These are phyloP conservation scores for Eragrostis nindensis DNA, from an alignment of 176 grass and related monocot species.

Conservation along the genomic window DNA sequence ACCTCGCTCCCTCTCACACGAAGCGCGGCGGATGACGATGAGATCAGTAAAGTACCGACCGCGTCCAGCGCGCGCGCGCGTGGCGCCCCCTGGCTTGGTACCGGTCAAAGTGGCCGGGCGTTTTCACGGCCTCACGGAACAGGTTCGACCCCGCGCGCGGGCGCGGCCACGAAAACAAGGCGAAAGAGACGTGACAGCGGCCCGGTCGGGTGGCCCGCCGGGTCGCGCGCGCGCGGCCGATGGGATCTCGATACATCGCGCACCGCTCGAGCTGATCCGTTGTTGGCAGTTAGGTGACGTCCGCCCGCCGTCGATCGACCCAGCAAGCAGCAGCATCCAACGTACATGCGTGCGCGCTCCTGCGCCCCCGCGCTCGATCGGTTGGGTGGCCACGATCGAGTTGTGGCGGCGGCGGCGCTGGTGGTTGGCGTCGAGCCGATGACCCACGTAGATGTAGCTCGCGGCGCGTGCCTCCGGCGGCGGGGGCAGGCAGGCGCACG, in stretches of 20 bases:
- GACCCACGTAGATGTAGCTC: not conserved
- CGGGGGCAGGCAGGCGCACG: slow-evolving; percentile 10
- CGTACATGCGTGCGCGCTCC: too few species aligned
- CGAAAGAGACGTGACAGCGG: slow-evolving; percentile 45
- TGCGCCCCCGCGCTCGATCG: not conserved
- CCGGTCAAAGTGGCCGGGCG: slow-evolving; percentile 6
- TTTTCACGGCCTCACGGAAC: slow-evolving; percentile 3
- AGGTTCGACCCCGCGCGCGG: not conserved
- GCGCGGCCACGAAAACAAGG: not conserved
- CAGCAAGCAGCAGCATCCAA: not conserved
- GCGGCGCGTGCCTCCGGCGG: slow-evolving; percentile 1
- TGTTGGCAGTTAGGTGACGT: not conserved
- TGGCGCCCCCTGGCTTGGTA: not conserved
- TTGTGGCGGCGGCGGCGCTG: not conserved
- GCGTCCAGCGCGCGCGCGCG: not conserved
- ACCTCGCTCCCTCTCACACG: not conserved
- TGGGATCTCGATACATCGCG: slow-evolving; percentile 24
- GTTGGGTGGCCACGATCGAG: not conserved
- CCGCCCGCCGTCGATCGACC: not conserved
- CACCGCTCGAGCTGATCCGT: not conserved
- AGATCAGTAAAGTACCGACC: not conserved
- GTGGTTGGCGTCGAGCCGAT: not conserved
- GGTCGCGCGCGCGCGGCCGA: not conserved
- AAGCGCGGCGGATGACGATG: not conserved
- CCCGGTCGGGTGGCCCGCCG: not conserved